Base-by-base conservation (phyloP, 2,329 filamentous ascomycete genomes). In the Pseudogymnoascus sp. region DNA sequence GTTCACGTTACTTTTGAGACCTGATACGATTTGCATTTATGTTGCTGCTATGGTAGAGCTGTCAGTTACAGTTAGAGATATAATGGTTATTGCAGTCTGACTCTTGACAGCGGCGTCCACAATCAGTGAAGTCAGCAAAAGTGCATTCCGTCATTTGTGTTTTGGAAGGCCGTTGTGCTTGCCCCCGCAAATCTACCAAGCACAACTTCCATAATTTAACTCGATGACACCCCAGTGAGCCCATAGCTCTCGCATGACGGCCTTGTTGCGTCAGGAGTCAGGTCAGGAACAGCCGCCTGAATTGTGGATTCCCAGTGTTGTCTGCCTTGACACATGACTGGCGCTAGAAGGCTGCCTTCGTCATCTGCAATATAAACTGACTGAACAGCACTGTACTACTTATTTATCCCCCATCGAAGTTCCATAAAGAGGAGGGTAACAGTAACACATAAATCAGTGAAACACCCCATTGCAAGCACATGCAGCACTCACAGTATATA, bases 281-380 rank as follows among this genome's bases (percentile, higher is more conserved):
- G 47, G 28, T 54, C 47, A 54, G 47, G 47, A 32, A 54, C 47
- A 54, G 47, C 28, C 47, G 28, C 47, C 28, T 54, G 16, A 54
- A 54, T 34, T 32, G 47, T 54, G 47, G 47, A 34, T 54, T 34
- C 28, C 22, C 28, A 54, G 14, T 28, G 16, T 5, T 5, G 43
- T 32, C 47, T 54, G 47, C 47, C 47, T 54, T 54, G 47, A 54
- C 47, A 34, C 28, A 32, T 32, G 47, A 54, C 28, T 54, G 47
- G 32, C 28, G 47, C 47, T 54, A 54, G 32, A 4, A 54, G 4
- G 5, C 28, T 34, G 47, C 28, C 28, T 20, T 54, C 47, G 47
- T 54, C 47, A 54, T 54, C 25, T 54, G 41, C 47, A 54, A 32
- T 54, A 32, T 54, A 32, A 47, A n/a, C 28, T 54, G 47, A 20